A percentile compares a stretch with the other conserved stretches of the same genome.
phyloP scores from a whole-genome alignment of 1,284 basidiomycete species.

The Ustilago nuda region DNA sequence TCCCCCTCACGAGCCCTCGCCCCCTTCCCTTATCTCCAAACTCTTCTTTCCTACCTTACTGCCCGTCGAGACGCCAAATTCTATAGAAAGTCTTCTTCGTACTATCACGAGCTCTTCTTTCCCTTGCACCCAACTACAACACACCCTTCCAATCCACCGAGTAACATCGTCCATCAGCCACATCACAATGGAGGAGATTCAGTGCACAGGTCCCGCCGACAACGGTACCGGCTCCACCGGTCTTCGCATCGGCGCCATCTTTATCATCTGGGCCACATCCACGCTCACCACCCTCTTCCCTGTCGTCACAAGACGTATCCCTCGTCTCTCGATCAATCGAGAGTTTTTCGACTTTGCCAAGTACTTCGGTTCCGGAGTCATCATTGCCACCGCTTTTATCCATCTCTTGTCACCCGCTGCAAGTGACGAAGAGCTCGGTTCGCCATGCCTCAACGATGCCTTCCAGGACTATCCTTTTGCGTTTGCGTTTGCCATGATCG shows the following conservation, averaged over 20 bases:
- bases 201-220: conserved; percentile 43
- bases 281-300: conserved; percentile 83
- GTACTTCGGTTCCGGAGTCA: conserved; percentile 83
- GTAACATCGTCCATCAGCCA: neutral
- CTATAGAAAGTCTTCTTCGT: neutral
- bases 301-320: conserved; percentile 77
- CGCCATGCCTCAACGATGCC: conserved; percentile 54
- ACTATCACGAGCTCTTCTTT: neutral
- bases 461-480: conserved; percentile 64
- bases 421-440: conserved; percentile 55
- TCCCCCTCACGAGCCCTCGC: neutral
- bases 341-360: conserved; percentile 77
- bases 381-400: conserved; percentile 80
- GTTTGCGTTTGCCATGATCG: conserved; percentile 64
- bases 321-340: conserved; percentile 63
- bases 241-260: conserved; percentile 79
- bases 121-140: neutral
- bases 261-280: conserved; percentile 78
- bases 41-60: neutral
- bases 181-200: conserved; percentile 33
- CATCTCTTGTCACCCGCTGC: conserved; percentile 67
- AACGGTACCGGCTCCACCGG: conserved; percentile 42
- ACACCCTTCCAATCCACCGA: neutral
- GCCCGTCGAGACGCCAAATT: neutral
- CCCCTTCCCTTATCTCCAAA: neutral